phyloP scores from a whole-genome alignment of 176 grass and related monocot species.

The Bonia amplexicaulis region DNA sequence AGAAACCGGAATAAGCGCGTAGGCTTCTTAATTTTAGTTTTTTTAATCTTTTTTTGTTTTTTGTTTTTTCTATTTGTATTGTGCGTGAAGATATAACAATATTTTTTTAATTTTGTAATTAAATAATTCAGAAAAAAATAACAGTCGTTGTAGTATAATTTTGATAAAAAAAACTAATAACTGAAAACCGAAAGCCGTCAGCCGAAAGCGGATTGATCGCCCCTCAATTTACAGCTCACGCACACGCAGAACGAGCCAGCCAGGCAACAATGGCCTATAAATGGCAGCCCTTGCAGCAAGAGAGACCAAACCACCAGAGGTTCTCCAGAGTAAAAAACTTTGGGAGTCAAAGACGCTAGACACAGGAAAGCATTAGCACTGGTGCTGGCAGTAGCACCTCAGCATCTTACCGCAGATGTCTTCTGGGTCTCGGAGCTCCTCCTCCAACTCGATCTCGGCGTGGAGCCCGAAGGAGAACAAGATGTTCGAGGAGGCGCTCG shows the following conservation, averaged over 20 bases:
- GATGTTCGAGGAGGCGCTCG: slow-evolving; percentile 74
- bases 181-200: too few species aligned
- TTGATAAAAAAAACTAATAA: accelerated
- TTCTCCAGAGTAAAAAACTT: slow-evolving; percentile 30
- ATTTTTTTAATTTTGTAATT: too few species aligned
- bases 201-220: neutral
- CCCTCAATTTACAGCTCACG: slow-evolving; percentile 19
- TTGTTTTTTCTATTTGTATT: too few species aligned
- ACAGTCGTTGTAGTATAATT: too few species aligned
- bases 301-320: slow-evolving; percentile 26
- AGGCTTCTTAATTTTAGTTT: too few species aligned
- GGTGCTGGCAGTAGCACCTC: neutral
- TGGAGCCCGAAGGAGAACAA: slow-evolving; percentile 83
- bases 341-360: slow-evolving; percentile 14
- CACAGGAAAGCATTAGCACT: slow-evolving; percentile 14
- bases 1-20: too few species aligned
- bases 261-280: slow-evolving; percentile 37
- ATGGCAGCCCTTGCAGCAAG: slow-evolving; percentile 27
- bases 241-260: neutral
- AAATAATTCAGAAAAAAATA: too few species aligned
- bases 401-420: slow-evolving; percentile 33
- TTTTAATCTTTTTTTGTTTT: too few species aligned
- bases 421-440: slow-evolving; percentile 41
- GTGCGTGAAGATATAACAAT: too few species aligned
- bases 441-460: slow-evolving; percentile 16